Percentiles rank a stretch among this genome's conserved stretches.
phyloP scores from a whole-genome alignment of 495 filamentous ascomycete species.

The Tuber indicum region DNA sequence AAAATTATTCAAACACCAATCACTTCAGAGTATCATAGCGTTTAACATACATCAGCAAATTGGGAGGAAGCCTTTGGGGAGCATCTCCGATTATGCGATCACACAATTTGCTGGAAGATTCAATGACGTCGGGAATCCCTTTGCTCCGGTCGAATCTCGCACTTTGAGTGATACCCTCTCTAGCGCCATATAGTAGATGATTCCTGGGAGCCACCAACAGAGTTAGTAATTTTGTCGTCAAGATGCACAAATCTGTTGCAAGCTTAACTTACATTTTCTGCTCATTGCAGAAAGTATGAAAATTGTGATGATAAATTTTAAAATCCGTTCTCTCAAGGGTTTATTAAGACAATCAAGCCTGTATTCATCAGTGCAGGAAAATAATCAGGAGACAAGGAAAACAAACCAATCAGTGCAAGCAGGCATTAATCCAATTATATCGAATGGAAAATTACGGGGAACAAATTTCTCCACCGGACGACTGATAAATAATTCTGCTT shows the following conservation, averaged over 20 bases:
- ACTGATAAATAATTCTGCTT: conserved; percentile 72
- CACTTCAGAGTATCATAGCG: neutral
- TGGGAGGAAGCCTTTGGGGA: conserved; percentile 53
- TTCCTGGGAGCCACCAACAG: conserved; percentile 47
- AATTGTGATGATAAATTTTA: conserved; percentile 69
- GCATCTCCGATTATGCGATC: conserved; percentile 49
- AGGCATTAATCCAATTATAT: conserved; percentile 72
- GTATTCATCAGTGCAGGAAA: conserved; percentile 4
- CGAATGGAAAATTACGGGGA: no score
- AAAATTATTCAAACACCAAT: neutral
- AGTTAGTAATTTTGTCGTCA: conserved; percentile 9
- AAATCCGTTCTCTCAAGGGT: conserved; percentile 63
- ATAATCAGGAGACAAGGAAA: neutral
- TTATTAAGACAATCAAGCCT: conserved; percentile 87
- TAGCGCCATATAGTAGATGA: conserved; percentile 59
- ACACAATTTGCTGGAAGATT: conserved; percentile 69
- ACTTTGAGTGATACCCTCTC: conserved; percentile 74
- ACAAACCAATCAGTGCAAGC: conserved; percentile 74
- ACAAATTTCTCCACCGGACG: conserved; percentile 63
- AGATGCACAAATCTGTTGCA: no score
- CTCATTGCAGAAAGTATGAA: conserved; percentile 59
- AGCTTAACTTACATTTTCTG: conserved; percentile 50
- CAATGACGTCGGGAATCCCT: conserved; percentile 72
- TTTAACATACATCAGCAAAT: conserved; percentile 56
- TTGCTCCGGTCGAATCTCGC: conserved; percentile 84